These are phyloP conservation scores for Fusarium mexicanum DNA, from an alignment of 2,329 filamentous ascomycete genomes.

Conservation along the genomic window DNA sequence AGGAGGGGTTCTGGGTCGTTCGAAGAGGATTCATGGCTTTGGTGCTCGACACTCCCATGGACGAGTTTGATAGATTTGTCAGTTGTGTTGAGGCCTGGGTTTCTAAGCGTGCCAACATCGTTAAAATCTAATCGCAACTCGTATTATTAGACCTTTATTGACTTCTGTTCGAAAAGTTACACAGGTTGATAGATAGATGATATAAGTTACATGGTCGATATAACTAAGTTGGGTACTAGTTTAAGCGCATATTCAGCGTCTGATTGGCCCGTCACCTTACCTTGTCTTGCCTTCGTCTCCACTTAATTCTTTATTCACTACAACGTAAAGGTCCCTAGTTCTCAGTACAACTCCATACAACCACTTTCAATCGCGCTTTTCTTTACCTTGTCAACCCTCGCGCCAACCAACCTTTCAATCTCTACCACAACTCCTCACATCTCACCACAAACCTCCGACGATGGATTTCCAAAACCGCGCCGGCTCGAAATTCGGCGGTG, in stretches of 20 bases:
- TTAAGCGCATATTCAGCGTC: neutral
- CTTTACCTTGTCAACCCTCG: constrained; percentile 27
- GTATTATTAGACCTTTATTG: neutral
- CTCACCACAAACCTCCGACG: neutral
- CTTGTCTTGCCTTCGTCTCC: neutral
- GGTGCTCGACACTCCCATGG: constrained; percentile 50
- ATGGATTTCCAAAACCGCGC: constrained; percentile 91
- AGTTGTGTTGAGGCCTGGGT: constrained; percentile 49
- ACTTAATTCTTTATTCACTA: constrained; percentile 8
- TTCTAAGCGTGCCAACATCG: constrained; percentile 37
- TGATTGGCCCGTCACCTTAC: constrained; percentile 31
- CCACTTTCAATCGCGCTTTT: constrained; percentile 30
- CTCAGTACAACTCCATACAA: neutral
- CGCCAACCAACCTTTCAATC: constrained; percentile 3
- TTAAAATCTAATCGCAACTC: neutral
- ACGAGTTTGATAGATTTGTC: constrained; percentile 55
- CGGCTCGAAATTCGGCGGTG: constrained; percentile 97
- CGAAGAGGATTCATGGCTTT: constrained; percentile 54
- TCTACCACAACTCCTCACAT: neutral
- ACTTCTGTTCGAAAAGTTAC: neutral
- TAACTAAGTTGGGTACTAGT: neutral
- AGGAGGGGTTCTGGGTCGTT: constrained; percentile 55
- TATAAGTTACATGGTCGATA: neutral
- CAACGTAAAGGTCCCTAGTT: neutral
- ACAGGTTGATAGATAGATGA: neutral